Conservation (phyloP, 2,329 filamentous ascomycete genomes). For the Colletotrichum sp. region DNA sequence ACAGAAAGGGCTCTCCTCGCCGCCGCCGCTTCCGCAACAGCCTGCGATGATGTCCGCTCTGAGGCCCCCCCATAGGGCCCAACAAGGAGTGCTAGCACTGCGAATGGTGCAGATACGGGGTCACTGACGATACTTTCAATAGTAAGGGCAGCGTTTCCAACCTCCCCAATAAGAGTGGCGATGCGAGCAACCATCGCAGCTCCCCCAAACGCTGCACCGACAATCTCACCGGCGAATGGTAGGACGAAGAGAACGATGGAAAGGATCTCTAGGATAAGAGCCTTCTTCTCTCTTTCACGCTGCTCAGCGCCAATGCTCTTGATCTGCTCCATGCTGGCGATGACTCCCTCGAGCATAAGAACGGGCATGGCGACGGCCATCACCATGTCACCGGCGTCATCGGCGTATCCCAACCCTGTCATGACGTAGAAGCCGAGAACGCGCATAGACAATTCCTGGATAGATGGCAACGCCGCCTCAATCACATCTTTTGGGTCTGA, state of each 20-base stretch:
- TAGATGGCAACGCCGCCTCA: neutral
- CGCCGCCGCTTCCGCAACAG: neutral
- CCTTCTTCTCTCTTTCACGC: neutral
- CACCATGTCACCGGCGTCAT: neutral
- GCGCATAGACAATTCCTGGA: neutral
- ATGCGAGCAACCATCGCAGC: neutral
- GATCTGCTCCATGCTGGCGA: neutral
- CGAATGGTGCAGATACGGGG: neutral
- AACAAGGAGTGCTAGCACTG: fast-evolving
- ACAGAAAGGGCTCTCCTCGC: neutral
- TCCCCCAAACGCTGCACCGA: neutral
- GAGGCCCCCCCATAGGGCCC: neutral
- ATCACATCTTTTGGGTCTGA: neutral
- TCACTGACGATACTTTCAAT: neutral
- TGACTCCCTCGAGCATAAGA: neutral
- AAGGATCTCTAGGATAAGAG: neutral
- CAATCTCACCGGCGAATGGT: neutral
- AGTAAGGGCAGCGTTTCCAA: neutral
- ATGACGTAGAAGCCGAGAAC: neutral
- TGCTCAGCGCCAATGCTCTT: neutral
- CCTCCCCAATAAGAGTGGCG: neutral
- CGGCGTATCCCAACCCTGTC: neutral
- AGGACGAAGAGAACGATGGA: neutral
- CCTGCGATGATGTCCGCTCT: neutral
- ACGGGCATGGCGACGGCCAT: neutral